Evolutionary conservation across 768 basidiomycete genomes (phyloP).

Genomic region (Russula emetica): DNA sequence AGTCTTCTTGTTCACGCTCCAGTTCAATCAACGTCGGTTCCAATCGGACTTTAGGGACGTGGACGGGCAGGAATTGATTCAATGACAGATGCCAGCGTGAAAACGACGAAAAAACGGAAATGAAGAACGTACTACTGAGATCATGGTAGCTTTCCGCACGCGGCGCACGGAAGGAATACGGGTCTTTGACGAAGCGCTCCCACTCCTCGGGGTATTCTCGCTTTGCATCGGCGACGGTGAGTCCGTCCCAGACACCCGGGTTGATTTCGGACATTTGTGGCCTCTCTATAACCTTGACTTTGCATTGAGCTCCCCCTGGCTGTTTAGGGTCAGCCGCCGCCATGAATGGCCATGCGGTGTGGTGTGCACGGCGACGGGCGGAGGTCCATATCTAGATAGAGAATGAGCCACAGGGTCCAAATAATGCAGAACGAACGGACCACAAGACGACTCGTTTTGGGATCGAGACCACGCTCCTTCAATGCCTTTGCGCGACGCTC

Average conservation of each 20-base stretch:
- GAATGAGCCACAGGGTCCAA: constrained; percentile 1
- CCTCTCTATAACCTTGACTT: constrained; percentile 88
- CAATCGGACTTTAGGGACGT: constrained; percentile 62
- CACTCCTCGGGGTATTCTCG: constrained; percentile 92
- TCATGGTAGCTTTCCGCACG: constrained; percentile 98
- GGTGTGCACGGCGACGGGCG: constrained; percentile 85
- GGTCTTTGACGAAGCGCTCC: constrained; percentile 88
- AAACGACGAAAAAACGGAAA: not conserved
- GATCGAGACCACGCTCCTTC: constrained; percentile 63
- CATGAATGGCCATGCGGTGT: constrained; percentile 94
- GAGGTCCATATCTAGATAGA: constrained; percentile 88
- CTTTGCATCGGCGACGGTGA: constrained; percentile 84
- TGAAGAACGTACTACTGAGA: constrained; percentile 56
- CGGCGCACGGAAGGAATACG: constrained; percentile 87
- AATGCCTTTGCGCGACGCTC: constrained; percentile 74
- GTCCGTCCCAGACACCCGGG: constrained; percentile 95
- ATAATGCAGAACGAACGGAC: constrained; percentile 40
- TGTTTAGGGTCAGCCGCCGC: constrained; percentile 30
- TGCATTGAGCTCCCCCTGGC: constrained; percentile 34
- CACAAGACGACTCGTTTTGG: constrained; percentile 57
- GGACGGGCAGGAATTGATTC: not conserved
- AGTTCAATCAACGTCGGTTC: constrained; percentile 91
- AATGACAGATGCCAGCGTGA: constrained; percentile 22
- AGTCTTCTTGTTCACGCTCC: constrained; percentile 89
- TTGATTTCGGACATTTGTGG: constrained; percentile 98